Evolutionary conservation across 164 flowering plant species (phyloP), one percentile per base, ranked within the genome.

Genomic region (Cinnamomum chago): DNA sequence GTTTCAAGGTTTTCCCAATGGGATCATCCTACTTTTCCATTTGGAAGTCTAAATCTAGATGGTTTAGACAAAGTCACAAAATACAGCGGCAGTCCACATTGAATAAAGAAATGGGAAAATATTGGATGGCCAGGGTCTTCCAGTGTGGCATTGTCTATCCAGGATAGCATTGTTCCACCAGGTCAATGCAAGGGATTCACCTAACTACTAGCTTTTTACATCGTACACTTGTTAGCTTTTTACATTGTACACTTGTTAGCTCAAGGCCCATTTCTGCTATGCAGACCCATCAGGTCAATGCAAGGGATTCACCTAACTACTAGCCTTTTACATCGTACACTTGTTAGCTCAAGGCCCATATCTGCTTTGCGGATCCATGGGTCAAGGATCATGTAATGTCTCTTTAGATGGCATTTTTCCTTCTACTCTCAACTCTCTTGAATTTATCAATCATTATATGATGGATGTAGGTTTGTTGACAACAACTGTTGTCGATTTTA

Each of bases 401-500:
- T 64, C 28, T 64, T 25, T 64, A 13, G 28, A 23, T 25, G 15
- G 28, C 24, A 11, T 64, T 64, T 9, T 12, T 25, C 17, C 5
- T 64, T 64, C 28, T 60, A 6, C 23, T 60, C 64, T 60, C 2
- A 22, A 64, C 55, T 68, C n/a, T 35, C 50, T 33, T 30, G 50
- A 30, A 18, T 17, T 17, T 67, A 67, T 65, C 6, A 9, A 27
- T 65, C 25, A 24, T 27, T 14, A 65, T 65, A 65, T 65, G 17
- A 20, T 67, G 35, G 2, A 52, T 13, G 6, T 25, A 35, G 20
- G 28, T 40, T 67, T 69, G 23, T 58, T 27, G 58, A 23, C 62
- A 2, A 66, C 62, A 24, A 52, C 22, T 40, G 18, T 71, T 10
- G 58, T 28, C 79, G 65, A 70, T 22, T 35, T 66, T n/a, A n/a